Percentiles rank a stretch among this genome's conserved stretches.
These are phyloP conservation scores for Sugiyamaella neomexicana DNA, from an alignment of 1,139 yeast species.

Conservation along the genomic window DNA sequence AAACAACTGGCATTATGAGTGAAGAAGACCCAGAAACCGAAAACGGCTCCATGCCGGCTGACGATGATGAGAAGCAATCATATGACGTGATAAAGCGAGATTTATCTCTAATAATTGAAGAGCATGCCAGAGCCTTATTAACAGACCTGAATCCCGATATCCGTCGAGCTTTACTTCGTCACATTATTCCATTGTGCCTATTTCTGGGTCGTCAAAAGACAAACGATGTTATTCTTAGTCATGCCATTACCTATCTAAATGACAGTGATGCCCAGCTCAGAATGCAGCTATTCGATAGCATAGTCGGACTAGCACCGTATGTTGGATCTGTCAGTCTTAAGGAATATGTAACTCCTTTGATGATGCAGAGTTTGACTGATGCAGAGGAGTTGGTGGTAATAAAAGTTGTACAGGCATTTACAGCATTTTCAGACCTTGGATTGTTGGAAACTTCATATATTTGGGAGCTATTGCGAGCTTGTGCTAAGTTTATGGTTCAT, in stretches of 20 bases:
- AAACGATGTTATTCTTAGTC: constrained; percentile 84
- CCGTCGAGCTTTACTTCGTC: constrained; percentile 63
- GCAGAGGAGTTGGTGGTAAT: constrained; percentile 80
- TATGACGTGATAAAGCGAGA: constrained; percentile 42
- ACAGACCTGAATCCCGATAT: constrained; percentile 70
- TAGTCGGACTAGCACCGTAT: constrained; percentile 74
- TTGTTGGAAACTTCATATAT: constrained; percentile 49
- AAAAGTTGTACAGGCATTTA: constrained; percentile 68
- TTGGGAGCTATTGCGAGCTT: constrained; percentile 53
- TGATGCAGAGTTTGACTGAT: constrained; percentile 79
- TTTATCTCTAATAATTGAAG: constrained; percentile 49
- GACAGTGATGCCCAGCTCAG: constrained; percentile 70
- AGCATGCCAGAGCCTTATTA: constrained; percentile 60
- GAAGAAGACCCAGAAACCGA: constrained; percentile 47
- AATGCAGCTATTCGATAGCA: constrained; percentile 68
- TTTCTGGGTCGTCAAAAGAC: constrained; percentile 86
- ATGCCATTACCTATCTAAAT: constrained; percentile 85
- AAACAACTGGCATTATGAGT: constrained; percentile 44
- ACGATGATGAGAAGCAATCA: constrained; percentile 25
- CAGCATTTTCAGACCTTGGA: constrained; percentile 56
- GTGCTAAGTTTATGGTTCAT: constrained; percentile 62
- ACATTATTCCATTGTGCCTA: constrained; percentile 72
- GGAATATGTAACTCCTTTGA: constrained; percentile 80
- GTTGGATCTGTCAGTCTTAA: constrained; percentile 83
- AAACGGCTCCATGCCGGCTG: constrained; percentile 40